Evolutionary conservation across 352 stramenopile genomes (phyloP).

Genomic region (Globisporangium heterothallicum): DNA sequence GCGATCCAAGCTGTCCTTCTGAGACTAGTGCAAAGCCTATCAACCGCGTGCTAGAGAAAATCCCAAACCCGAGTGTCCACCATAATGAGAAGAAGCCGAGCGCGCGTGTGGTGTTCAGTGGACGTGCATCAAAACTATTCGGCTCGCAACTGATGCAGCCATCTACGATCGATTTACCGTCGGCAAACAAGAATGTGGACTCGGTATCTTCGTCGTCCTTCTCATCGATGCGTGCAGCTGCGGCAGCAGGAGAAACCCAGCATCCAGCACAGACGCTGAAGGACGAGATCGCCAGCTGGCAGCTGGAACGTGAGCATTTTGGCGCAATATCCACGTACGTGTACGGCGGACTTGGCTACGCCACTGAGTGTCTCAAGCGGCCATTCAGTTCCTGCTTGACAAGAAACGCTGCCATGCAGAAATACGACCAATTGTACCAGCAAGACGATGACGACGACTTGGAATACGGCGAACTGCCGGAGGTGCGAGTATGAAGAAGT

Average conservation of each 20-base stretch:
- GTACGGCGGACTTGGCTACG: neutral
- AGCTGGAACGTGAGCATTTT: slow-evolving; percentile 16
- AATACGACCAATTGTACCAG: slow-evolving; percentile 16
- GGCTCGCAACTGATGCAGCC: slow-evolving; percentile 53
- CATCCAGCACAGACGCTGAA: slow-evolving; percentile 29
- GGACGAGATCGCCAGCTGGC: slow-evolving; percentile 43
- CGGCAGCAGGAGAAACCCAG: slow-evolving; percentile 26
- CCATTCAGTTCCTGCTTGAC: slow-evolving; percentile 11
- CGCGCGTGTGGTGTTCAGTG: slow-evolving; percentile 60
- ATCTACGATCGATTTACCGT: slow-evolving; percentile 49
- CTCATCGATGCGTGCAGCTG: neutral
- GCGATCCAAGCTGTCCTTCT: slow-evolving; percentile 17
- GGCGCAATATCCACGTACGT: slow-evolving; percentile 1
- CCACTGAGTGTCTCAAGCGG: slow-evolving; percentile 6
- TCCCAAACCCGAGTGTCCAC: slow-evolving; percentile 25
- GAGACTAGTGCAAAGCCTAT: slow-evolving; percentile 40
- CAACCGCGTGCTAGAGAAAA: slow-evolving; percentile 36
- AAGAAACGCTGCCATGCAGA: slow-evolving; percentile 9
- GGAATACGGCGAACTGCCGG: slow-evolving; percentile 4
- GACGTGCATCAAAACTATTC: slow-evolving; percentile 70
- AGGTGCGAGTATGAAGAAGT: neutral
- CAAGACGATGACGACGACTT: slow-evolving; percentile 13
- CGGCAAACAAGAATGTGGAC: slow-evolving; percentile 20
- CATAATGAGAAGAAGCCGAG: slow-evolving; percentile 18
- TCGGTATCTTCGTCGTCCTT: slow-evolving; percentile 1